Conservation (phyloP, 352 stramenopile genomes). For the Globisporangium alternatum region DNA sequence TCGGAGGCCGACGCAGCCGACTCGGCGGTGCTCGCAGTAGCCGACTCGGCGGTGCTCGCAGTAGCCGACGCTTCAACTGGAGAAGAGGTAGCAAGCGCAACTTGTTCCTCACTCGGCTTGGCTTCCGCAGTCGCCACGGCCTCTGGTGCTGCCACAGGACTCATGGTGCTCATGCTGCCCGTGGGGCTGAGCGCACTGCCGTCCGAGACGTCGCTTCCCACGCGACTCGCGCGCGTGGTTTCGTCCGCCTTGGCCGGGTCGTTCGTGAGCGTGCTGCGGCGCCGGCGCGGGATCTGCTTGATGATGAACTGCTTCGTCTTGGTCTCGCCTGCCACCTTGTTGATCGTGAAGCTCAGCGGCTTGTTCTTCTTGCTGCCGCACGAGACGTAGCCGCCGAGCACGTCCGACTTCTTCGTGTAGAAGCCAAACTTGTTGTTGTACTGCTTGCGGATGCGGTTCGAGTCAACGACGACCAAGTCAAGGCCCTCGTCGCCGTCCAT, state of each 20-base stretch:
- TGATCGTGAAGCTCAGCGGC: slow-evolving; percentile 39
- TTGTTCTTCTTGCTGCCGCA: slow-evolving; percentile 49
- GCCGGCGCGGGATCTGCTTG: slow-evolving; percentile 38
- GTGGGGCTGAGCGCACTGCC: slow-evolving; percentile 45
- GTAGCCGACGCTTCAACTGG: background rate
- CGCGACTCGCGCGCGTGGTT: slow-evolving; percentile 28
- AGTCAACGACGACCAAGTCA: slow-evolving; percentile 57
- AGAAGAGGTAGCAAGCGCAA: background rate
- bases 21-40: slow-evolving; percentile 4
- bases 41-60: slow-evolving; percentile 1
- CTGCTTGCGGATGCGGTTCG: slow-evolving; percentile 68
- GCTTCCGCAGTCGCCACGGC: background rate
- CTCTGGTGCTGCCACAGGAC: background rate
- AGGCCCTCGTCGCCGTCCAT: slow-evolving; percentile 41
- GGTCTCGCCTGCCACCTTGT: slow-evolving; percentile 25
- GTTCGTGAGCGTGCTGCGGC: slow-evolving; percentile 37
- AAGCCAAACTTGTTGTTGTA: slow-evolving; percentile 61
- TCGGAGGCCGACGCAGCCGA: background rate
- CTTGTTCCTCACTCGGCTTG: background rate
- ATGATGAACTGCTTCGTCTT: slow-evolving; percentile 44
- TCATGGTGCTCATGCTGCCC: slow-evolving; percentile 16
- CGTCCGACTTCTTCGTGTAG: slow-evolving; percentile 44
- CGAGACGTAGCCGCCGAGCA: slow-evolving; percentile 40
- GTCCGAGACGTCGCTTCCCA: slow-evolving; percentile 50
- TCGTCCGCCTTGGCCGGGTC: slow-evolving; percentile 49